Percentiles rank a stretch among this genome's conserved stretches.
These are phyloP conservation scores for Cunninghamia lanceolata DNA, from an alignment of 75 land plant species.

Conservation along the genomic window DNA sequence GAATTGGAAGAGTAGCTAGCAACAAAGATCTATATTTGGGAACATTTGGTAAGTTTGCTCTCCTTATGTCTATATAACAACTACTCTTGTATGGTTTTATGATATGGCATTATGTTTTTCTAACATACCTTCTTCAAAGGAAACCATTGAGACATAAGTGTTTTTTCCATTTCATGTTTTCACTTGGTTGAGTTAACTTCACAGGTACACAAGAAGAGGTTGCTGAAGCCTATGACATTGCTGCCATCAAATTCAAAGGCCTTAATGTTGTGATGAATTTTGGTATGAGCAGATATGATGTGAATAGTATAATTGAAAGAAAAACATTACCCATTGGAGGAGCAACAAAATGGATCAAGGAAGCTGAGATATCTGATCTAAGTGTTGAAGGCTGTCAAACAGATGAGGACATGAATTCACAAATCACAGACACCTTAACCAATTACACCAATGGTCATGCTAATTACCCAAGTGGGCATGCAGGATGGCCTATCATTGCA, in stretches of 20 bases:
- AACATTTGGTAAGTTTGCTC: conserved; percentile 47
- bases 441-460: neutral
- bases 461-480: conserved; percentile 2
- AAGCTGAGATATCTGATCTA: neutral
- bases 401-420: conserved; percentile 8
- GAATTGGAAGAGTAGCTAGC: conserved; percentile 67
- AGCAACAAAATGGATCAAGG: conserved; percentile 4
- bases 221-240: conserved; percentile 59
- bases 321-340: conserved; percentile 24
- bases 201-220: conserved; percentile 58
- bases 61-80: neutral
- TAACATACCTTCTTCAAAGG: neutral
- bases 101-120: neutral
- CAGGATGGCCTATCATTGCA: conserved; percentile 11
- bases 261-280: conserved; percentile 54
- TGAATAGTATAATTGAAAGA: conserved; percentile 36
- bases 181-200: neutral
- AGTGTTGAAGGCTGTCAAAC: conserved; percentile 8
- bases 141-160: neutral
- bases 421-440: conserved; percentile 5
- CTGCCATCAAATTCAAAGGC: conserved; percentile 53
- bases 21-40: conserved; percentile 68
- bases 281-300: conserved; percentile 43
- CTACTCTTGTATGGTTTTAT: neutral
- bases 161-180: neutral